These are phyloP conservation scores for Porcisia hertigi DNA, from an alignment of 208 protist genomes.

Conservation along the genomic window DNA sequence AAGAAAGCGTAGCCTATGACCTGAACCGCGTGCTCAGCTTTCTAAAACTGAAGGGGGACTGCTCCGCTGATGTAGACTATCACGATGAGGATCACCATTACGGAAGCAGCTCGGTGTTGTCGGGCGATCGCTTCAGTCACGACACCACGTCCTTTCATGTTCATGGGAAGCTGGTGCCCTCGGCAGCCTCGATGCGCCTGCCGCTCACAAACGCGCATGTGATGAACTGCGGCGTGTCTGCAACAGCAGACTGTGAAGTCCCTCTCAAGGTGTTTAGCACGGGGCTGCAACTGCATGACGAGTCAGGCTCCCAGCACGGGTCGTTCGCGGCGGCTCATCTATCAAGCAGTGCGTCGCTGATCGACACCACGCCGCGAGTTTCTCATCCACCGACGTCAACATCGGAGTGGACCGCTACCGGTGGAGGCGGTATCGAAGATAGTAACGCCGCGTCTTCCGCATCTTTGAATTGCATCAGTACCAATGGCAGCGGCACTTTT, in stretches of 20 bases:
- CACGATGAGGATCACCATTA: conserved; percentile 13
- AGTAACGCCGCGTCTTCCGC: conserved; percentile 7
- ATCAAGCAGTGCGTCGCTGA: conserved; percentile 6
- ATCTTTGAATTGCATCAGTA: background rate
- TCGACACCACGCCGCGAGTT: conserved; percentile 3
- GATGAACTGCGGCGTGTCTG: background rate
- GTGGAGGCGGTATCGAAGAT: conserved; percentile 7
- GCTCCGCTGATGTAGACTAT: conserved; percentile 2
- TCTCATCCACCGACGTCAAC: background rate
- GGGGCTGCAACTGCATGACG: conserved; percentile 5
- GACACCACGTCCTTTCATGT: conserved; percentile 17
- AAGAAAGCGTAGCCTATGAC: conserved; percentile 24
- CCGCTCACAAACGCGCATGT: background rate
- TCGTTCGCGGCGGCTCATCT: background rate
- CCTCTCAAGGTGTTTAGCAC: conserved; percentile 11
- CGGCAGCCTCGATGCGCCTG: background rate
- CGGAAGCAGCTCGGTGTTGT: conserved; percentile 16
- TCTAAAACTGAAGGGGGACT: conserved; percentile 18
- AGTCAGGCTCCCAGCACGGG: background rate
- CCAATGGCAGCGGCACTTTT: background rate
- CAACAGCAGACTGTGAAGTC: background rate
- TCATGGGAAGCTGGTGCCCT: conserved; percentile 4
- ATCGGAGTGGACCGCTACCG: conserved; percentile 17
- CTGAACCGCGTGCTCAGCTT: conserved; percentile 28
- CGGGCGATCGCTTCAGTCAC: conserved; percentile 2